These are phyloP conservation scores for Neurospora sp. DNA, from an alignment of 495 filamentous ascomycete species.

Conservation along the genomic window DNA sequence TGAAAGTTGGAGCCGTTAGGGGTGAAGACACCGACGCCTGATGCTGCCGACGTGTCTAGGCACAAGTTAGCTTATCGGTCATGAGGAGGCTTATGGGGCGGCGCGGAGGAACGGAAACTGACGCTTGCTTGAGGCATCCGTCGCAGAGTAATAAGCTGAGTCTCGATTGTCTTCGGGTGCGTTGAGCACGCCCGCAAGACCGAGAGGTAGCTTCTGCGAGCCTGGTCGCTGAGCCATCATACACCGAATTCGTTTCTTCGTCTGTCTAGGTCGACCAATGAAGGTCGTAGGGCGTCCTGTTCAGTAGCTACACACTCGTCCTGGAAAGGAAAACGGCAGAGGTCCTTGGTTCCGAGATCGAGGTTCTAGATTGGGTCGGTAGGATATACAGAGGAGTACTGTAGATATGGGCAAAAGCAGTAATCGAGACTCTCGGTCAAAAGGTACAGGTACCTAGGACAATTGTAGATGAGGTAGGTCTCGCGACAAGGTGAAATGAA, in stretches of 20 bases:
- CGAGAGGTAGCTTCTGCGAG: conserved; percentile 39
- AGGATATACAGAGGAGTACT: background rate
- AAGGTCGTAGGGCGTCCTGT: background rate
- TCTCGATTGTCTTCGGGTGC: conserved; percentile 41
- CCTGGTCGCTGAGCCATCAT: conserved; percentile 27
- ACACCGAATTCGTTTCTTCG: background rate
- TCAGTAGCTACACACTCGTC: background rate
- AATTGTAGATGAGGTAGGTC: background rate
- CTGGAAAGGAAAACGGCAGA: background rate
- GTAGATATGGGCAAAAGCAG: background rate
- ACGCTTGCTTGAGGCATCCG: conserved; percentile 49
- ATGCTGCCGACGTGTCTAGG: conserved; percentile 41
- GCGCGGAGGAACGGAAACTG: conserved; percentile 11
- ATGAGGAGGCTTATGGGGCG: background rate
- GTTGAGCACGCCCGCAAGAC: conserved; percentile 40
- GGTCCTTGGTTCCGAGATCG: background rate
- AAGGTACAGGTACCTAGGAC: background rate
- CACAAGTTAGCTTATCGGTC: background rate
- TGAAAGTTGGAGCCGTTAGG: conserved; percentile 28
- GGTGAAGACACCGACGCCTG: conserved; percentile 31
- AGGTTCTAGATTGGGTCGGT: background rate
- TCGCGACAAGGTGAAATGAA: background rate
- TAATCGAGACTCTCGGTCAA: background rate
- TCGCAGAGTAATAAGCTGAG: conserved; percentile 44
- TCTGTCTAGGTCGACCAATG: background rate